Percentiles rank a stretch among this genome's conserved stretches.
Evolutionary conservation across 2,329 filamentous ascomycete genomes (phyloP).

Genomic region (Aspergillus quadricinctus): DNA sequence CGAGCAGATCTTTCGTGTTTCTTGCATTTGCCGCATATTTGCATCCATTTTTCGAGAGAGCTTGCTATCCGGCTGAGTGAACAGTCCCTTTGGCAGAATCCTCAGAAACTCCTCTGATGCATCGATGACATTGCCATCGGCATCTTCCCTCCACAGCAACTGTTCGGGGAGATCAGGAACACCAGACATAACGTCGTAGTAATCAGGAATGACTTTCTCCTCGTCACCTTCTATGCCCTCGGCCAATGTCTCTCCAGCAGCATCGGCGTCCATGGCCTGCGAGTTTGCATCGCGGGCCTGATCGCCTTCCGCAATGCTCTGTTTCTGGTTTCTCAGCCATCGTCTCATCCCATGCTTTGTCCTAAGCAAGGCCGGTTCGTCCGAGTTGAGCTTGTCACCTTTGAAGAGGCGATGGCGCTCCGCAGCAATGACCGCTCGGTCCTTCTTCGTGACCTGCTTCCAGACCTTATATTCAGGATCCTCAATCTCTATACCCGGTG

Average conservation of each 20-base stretch:
- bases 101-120: constrained; percentile 79
- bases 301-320: constrained; percentile 55
- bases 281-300: constrained; percentile 42
- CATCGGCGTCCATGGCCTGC: constrained; percentile 46
- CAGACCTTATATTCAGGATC: constrained; percentile 92
- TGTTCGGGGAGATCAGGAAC: constrained; percentile 78
- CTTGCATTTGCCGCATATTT: constrained; percentile 93
- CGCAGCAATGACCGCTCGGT: constrained; percentile 78
- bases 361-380: constrained; percentile 81
- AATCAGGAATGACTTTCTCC: constrained; percentile 82
- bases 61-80: constrained; percentile 68
- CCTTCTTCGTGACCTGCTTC: constrained; percentile 98
- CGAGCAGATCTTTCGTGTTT: constrained; percentile 89
- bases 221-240: constrained; percentile 92
- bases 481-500: constrained; percentile 77
- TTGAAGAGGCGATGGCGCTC: constrained; percentile 84
- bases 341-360: constrained; percentile 85
- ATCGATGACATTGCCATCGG: constrained; percentile 83
- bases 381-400: constrained; percentile 74
- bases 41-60: constrained; percentile 77
- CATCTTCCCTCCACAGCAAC: constrained; percentile 83
- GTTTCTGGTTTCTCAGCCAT: constrained; percentile 74
- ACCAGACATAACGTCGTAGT: constrained; percentile 82
- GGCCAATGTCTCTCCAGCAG: constrained; percentile 70
- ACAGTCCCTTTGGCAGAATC: constrained; percentile 69